Percentiles rank a stretch among this genome's conserved stretches.
Conservation (phyloP, 2,329 filamentous ascomycete genomes). For the Xylariaceae sp. region DNA sequence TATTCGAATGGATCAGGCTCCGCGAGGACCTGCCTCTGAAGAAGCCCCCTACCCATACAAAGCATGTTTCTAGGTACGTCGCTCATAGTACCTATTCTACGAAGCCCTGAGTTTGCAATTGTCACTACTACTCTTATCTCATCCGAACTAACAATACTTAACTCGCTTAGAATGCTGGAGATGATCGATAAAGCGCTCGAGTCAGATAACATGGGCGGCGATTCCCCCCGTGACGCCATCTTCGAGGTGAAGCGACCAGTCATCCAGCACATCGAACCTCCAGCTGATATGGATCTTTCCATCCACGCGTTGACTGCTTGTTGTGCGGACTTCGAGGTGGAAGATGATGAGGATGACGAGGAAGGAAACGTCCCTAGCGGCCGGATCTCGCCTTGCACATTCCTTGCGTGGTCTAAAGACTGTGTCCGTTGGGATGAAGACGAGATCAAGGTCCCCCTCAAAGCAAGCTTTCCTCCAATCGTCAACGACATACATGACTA, state of each 20-base stretch:
- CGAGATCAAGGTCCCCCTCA: constrained; percentile 39
- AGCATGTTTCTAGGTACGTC: constrained; percentile 25
- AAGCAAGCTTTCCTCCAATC: constrained; percentile 15
- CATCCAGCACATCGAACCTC: constrained; percentile 26
- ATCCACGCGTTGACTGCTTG: constrained; percentile 9
- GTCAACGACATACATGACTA: neutral
- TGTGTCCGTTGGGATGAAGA: constrained; percentile 35
- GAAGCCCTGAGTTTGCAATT: neutral
- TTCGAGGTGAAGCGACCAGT: constrained; percentile 30
- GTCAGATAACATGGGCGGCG: constrained; percentile 15
- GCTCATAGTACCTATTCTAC: neutral
- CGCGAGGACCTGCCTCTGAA: constrained; percentile 12
- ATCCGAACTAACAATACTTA: neutral
- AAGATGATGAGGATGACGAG: constrained; percentile 28
- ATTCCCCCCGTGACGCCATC: constrained; percentile 26
- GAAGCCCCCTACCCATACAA: constrained; percentile 5
- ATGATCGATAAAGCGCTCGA: constrained; percentile 25
- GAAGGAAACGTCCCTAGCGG: constrained; percentile 43
- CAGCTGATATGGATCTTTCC: constrained; percentile 24
- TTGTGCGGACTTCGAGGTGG: constrained; percentile 17
- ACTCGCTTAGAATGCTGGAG: constrained; percentile 25
- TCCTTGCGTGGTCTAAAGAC: constrained; percentile 43
- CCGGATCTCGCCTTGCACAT: constrained; percentile 47
- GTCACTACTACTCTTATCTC: neutral
- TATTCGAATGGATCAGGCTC: constrained; percentile 31